Evolutionary conservation across 495 filamentous ascomycete genomes (phyloP), one percentile per base, ranked within the genome.

Genomic region (Tuber magnatum): DNA sequence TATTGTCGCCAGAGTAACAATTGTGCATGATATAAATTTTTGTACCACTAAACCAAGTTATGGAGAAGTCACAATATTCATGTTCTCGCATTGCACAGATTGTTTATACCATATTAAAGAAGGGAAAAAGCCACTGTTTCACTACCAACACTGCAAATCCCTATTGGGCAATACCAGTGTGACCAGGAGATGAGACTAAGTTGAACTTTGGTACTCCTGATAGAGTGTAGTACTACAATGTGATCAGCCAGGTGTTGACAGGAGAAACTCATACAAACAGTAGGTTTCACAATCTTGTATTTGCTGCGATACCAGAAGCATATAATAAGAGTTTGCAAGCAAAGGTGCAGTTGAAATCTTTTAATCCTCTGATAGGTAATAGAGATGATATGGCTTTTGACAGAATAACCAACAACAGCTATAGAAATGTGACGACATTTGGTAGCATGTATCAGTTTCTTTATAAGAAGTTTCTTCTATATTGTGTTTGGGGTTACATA

Each of bases 1-100:
- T 18, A 1, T 5, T 44, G 0, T 14, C 43, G 0, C 18, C 2
- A 4, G 44, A 8, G 4, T 16, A 3, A 0, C 18, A 0, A 22
- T 48, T 48, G 6, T 4, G 44, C 6, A 48, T 48, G 18, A 18
- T 48, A 6, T 5, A 48, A 0, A 48, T 22, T 24, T 48, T 48
- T 4, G 22, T 48, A 2, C 44, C 44, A 0, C 6, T 48, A 0
- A 48, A 48, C 5, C 20, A 4, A 0, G 44, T 48, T 22, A 48
- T 18, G 5, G 18, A 22, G 20, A 48, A 48, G 20, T 48, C 20
- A 6, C 20, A 7, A 0, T 48, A 48, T 24, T 18, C 44, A 0
- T 22, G 20, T 24, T 7, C 20, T 0, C 18, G 44, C 0, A 22
- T 48, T 3, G 4, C 22, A 4, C 44, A 48, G 8, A 48, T 48